Evolutionary conservation across 2,329 filamentous ascomycete species (phyloP), one percentile per base, ranked within the genome.

Genomic region (Uncinocarpus reesii): DNA sequence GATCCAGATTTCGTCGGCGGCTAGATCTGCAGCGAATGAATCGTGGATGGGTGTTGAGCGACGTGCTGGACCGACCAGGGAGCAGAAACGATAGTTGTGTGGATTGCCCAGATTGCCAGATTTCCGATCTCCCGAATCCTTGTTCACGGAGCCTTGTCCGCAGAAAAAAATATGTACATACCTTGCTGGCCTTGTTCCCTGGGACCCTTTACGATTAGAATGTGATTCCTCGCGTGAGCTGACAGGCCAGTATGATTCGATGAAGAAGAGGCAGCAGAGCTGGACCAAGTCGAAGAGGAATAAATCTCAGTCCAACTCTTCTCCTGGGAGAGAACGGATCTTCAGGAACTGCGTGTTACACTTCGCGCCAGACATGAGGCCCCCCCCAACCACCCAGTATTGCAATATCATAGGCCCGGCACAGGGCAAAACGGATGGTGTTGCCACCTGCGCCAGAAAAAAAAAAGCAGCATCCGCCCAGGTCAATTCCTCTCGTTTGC

Each of bases 291-390:
- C 13, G 29, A 32, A 11, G 29, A 32, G 7, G 29, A 32, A 11
- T 10, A 4, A 32, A 10, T 32, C 11, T n/a, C n/a, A n/a, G n/a
- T n/a, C n/a, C n/a, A n/a, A n/a, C n/a, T n/a, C n/a, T n/a, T n/a
- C n/a, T n/a, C n/a, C n/a, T n/a, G n/a, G 34, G 7, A 18, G 34
- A 34, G 15, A 11, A 36, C 15, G 8, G 35, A 34, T 31, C 28
- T 43, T 43, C 41, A 43, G 41, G 41, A 34, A 43, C 41, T 43
- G 28, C 28, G 41, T 43, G 29, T 32, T 43, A n/a, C 28, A 34
- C 21, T 23, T 43, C 29, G 41, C 41, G 41, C 26, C 40, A 24
- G n/a, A 18, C 36, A 23, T 28, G 26, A 28, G n/a, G 26, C 21
- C 37, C 4, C 24, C 37, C 21, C 8, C 38, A 42, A 16, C 23